Conservation (phyloP, 805 yeast genomes). For the Candida hispaniensis region DNA sequence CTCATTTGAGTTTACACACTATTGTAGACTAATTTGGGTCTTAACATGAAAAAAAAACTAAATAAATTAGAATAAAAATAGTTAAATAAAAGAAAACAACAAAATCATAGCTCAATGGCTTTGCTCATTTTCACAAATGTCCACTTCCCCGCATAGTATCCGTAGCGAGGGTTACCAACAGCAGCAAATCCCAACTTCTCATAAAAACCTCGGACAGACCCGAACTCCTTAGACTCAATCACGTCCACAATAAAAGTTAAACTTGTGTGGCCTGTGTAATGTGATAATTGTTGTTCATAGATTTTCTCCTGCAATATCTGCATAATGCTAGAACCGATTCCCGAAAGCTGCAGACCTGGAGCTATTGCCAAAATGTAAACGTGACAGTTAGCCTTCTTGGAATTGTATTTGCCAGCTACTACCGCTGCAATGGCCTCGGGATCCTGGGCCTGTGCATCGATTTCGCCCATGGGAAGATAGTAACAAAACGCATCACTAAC, state of each 20-base stretch:
- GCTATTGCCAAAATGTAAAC: slow-evolving; percentile 16
- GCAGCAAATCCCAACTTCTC: slow-evolving; percentile 12
- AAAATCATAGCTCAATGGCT: slow-evolving; percentile 5
- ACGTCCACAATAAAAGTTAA: slow-evolving; percentile 15
- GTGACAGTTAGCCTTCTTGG: slow-evolving; percentile 16
- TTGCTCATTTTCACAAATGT: slow-evolving; percentile 13
- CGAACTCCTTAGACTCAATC: slow-evolving; percentile 5
- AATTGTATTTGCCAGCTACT: slow-evolving; percentile 11
- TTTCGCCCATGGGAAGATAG: slow-evolving; percentile 15
- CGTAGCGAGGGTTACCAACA: slow-evolving; percentile 12
- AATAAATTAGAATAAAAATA: too few relatives aligned
- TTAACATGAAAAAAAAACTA: too few relatives aligned
- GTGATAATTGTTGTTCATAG: slow-evolving; percentile 12
- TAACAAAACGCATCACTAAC: slow-evolving; percentile 12
- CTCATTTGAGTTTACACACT: too few relatives aligned
- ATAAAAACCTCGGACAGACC: slow-evolving; percentile 14
- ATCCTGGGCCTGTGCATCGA: slow-evolving; percentile 13
- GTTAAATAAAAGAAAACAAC: too few relatives aligned
- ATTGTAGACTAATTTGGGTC: too few relatives aligned
- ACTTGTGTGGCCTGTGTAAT: slow-evolving; percentile 13
- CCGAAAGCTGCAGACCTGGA: slow-evolving; percentile 16
- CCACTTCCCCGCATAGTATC: slow-evolving; percentile 15
- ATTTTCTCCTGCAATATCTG: slow-evolving; percentile 14
- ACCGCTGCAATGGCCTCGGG: slow-evolving; percentile 15
- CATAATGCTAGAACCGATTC: slow-evolving; percentile 14